A percentile compares a stretch with the other conserved stretches of the same genome.
These are phyloP conservation scores for Jaapia argillacea DNA, from an alignment of 768 basidiomycete genomes.

Conservation along the genomic window DNA sequence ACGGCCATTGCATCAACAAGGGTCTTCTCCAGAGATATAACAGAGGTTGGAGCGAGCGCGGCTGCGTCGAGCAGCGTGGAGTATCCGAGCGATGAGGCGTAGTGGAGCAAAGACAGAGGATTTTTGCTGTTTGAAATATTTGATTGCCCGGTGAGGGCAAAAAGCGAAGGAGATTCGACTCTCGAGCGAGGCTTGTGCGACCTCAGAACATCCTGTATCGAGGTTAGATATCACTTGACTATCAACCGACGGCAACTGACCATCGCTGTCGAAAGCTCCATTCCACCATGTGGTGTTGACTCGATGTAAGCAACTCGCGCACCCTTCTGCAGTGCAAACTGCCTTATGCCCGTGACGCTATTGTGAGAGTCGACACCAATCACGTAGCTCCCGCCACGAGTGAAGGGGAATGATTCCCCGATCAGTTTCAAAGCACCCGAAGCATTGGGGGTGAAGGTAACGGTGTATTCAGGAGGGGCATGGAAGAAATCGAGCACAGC, in stretches of 20 bases:
- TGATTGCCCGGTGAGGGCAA: slow-evolving; percentile 72
- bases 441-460: slow-evolving; percentile 76
- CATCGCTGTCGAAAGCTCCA: slow-evolving; percentile 47
- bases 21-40: slow-evolving; percentile 51
- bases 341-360: slow-evolving; percentile 73
- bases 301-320: slow-evolving; percentile 55
- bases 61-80: slow-evolving; percentile 74
- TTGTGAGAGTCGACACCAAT: slow-evolving; percentile 77
- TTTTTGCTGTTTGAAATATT: slow-evolving; percentile 75
- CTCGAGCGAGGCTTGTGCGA: too few relatives aligned
- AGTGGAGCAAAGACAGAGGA: slow-evolving; percentile 49
- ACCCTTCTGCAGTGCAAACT: slow-evolving; percentile 50
- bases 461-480: slow-evolving; percentile 67
- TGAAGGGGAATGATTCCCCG: slow-evolving; percentile 73
- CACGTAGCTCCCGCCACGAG: slow-evolving; percentile 44
- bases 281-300: slow-evolving; percentile 53
- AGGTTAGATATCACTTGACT: too few relatives aligned
- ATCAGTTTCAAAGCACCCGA: slow-evolving; percentile 72
- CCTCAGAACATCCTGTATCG: too few relatives aligned
- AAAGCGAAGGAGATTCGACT: slow-evolving; percentile 61
- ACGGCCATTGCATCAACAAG: slow-evolving; percentile 76
- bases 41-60: slow-evolving; percentile 65
- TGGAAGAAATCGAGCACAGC: slow-evolving; percentile 71
- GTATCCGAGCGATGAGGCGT: slow-evolving; percentile 63
- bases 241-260: too few relatives aligned